Evolutionary conservation across 495 filamentous ascomycete genomes (phyloP).

Genomic region (Penicillium arizonense): DNA sequence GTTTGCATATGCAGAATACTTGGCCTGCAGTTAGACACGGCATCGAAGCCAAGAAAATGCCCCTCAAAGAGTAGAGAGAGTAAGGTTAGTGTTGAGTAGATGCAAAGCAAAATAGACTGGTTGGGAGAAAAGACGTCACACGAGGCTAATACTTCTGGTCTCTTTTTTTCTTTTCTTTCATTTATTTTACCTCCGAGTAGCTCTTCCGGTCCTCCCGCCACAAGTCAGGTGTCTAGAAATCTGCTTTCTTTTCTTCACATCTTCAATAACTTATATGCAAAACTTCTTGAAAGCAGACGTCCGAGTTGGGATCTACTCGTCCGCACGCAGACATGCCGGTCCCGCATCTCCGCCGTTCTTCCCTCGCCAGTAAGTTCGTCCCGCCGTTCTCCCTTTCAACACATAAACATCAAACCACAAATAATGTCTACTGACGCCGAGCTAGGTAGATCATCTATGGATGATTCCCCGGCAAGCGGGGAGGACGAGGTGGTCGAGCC

Average conservation of each 20-base stretch:
- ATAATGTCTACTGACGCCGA: constrained; percentile 38
- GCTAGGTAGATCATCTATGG: constrained; percentile 55
- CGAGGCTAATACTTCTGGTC: constrained; percentile 7
- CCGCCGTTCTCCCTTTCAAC: constrained; percentile 2
- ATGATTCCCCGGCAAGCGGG: constrained; percentile 42
- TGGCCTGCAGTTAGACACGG: background rate
- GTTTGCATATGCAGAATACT: background rate
- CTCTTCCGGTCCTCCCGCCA: background rate
- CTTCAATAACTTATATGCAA: background rate
- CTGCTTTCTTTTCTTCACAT: background rate
- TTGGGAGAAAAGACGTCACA: constrained; percentile 7
- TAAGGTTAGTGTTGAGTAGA: background rate
- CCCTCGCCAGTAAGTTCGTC: constrained; percentile 25
- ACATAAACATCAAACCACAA: background rate
- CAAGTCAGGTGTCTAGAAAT: background rate
- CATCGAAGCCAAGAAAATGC: background rate
- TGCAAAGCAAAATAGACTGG: background rate
- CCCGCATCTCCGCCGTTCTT: constrained; percentile 30
- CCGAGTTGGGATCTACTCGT: constrained; percentile 1
- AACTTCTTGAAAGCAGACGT: background rate
- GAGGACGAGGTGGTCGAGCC: constrained; percentile 81
- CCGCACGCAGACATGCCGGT: constrained; percentile 32
- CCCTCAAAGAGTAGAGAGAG: background rate
- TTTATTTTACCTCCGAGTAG: constrained; percentile 2
- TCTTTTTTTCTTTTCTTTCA: constrained; percentile 10